These are phyloP conservation scores for Backusella westeae DNA, from an alignment of 192 early-diverging fungal species.

Conservation along the genomic window DNA sequence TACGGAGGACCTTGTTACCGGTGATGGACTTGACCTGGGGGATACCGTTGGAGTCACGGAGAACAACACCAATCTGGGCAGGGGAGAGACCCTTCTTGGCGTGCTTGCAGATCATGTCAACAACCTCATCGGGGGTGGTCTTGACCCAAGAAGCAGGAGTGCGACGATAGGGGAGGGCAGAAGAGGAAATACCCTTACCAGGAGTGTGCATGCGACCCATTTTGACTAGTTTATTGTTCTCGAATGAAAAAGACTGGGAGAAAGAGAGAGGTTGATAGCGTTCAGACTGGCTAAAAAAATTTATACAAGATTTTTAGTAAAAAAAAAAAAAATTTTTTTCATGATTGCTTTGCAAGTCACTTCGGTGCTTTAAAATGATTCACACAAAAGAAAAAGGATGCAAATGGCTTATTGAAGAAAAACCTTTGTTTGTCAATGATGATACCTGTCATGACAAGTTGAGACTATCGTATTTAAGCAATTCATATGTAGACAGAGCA, in stretches of 20 bases:
- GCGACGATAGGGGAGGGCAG: conserved; percentile 95
- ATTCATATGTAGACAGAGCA: too few species aligned
- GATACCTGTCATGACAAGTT: too few species aligned
- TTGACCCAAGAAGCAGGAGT: conserved; percentile 97
- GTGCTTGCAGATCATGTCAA: conserved; percentile 98
- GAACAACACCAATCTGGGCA: conserved; percentile 97
- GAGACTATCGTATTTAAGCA: too few species aligned
- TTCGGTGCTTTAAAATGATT: background rate
- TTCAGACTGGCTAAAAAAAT: background rate
- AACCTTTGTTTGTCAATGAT: too few species aligned
- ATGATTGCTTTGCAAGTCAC: background rate
- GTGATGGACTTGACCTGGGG: conserved; percentile 96
- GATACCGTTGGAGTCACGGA: conserved; percentile 97
- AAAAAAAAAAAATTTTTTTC: background rate
- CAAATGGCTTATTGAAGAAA: too few species aligned
- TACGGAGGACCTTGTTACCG: conserved; percentile 99
- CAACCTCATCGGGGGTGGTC: conserved; percentile 94
- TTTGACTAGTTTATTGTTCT: conserved; percentile 9
- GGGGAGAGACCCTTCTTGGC: conserved; percentile 99
- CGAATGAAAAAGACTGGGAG: conserved; percentile 1
- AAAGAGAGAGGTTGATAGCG: background rate
- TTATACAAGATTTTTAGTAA: background rate
- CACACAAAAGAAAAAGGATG: too few species aligned
- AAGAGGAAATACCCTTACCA: conserved; percentile 93
- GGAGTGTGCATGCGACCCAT: conserved; percentile 74